These are phyloP conservation scores for Physaria fendleri DNA, from an alignment of 345 rosid genomes.

Conservation along the genomic window DNA sequence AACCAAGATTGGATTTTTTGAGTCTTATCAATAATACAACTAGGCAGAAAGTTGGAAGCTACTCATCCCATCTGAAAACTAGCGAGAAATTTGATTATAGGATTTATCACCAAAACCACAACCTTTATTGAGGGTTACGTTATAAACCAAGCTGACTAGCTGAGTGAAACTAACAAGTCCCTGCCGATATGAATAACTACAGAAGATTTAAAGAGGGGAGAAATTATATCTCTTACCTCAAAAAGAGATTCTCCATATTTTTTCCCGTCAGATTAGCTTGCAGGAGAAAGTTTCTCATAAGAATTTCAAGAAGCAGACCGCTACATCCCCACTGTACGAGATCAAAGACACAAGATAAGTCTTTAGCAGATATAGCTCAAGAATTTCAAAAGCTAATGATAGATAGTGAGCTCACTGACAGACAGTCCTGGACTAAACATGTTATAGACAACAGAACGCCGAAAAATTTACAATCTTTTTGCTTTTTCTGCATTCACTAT, in stretches of 20 bases:
- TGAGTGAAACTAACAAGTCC: conserved; percentile 3
- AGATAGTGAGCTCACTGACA: background rate
- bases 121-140: background rate
- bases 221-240: conserved; percentile 47
- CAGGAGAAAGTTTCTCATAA: conserved; percentile 42
- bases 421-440: conserved; percentile 6
- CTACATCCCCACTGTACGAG: conserved; percentile 75
- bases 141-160: background rate
- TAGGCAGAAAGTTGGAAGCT: background rate
- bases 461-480: background rate
- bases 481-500: background rate
- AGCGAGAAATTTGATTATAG: background rate
- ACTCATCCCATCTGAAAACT: background rate
- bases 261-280: conserved; percentile 40
- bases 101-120: background rate
- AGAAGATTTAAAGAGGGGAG: background rate
- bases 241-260: conserved; percentile 51
- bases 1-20: background rate
- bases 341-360: conserved; percentile 17
- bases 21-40: conserved; percentile 2
- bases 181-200: background rate
- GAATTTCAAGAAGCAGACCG: conserved; percentile 74
- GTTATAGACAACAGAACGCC: background rate
- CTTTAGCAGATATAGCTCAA: conserved; percentile 15
- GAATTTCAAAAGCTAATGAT: background rate